phyloP scores from a whole-genome alignment of 2,329 filamentous ascomycete species.

The Colletotrichum liaoningense region DNA sequence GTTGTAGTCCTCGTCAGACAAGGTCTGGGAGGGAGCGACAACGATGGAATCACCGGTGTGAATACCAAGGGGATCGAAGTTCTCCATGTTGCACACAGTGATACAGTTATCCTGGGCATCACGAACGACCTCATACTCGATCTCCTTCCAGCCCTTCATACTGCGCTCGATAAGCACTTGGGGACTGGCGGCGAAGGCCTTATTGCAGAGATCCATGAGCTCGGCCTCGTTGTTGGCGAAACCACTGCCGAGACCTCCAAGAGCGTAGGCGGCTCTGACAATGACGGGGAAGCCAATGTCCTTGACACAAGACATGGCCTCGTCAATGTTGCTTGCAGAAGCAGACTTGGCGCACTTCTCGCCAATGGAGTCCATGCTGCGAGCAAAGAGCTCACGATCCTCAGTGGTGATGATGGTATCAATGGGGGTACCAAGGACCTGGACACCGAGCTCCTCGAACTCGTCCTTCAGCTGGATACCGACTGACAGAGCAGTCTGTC shows the following conservation, averaged over 20 bases:
- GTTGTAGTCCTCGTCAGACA: conserved; percentile 98
- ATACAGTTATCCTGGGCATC: conserved; percentile 98
- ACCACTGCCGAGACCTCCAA: conserved; percentile 94
- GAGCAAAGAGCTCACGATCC: conserved; percentile 95
- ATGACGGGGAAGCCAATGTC: conserved; percentile 97
- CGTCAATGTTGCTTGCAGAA: conserved; percentile 87
- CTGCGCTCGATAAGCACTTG: conserved; percentile 97
- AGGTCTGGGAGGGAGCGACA: conserved; percentile 94
- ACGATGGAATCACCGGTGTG: conserved; percentile 99
- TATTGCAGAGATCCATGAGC: conserved; percentile 88
- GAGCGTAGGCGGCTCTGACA: conserved; percentile 93
- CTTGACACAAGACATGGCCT: conserved; percentile 89
- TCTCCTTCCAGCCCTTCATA: conserved; percentile 99
- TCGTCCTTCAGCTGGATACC: conserved; percentile 98
- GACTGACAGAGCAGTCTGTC: conserved; percentile 95
- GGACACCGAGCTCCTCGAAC: conserved; percentile 90
- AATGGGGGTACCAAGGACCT: conserved; percentile 95
- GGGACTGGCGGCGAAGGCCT: conserved; percentile 93
- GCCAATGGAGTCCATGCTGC: conserved; percentile 97
- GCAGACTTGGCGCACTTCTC: conserved; percentile 99
- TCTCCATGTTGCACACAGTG: conserved; percentile 99
- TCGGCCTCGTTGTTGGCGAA: conserved; percentile 91
- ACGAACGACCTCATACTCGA: conserved; percentile 98
- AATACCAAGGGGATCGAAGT: conserved; percentile 97
- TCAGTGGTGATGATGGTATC: conserved; percentile 99